phyloP scores from a whole-genome alignment of 331 rosid genomes.

The Rosa hybrid region DNA sequence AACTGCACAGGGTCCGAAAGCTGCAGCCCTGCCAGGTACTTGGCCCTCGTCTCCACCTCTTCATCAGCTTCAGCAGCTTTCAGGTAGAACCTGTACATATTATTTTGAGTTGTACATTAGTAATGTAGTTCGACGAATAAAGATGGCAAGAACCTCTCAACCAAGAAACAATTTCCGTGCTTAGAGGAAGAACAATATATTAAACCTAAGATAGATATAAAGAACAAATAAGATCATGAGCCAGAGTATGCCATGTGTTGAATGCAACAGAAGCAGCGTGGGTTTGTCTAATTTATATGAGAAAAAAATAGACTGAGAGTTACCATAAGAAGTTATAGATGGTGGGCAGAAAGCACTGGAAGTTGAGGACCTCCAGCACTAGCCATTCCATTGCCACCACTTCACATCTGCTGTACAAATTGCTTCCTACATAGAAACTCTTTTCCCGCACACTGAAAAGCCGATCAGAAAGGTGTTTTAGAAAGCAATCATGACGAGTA shows the following conservation, averaged over 20 bases:
- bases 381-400: slow-evolving; percentile 99
- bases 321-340: slow-evolving; percentile 85
- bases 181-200: not conserved
- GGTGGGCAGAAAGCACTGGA: slow-evolving; percentile 82
- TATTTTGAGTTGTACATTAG: slow-evolving; percentile 8
- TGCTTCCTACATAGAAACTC: slow-evolving; percentile 48
- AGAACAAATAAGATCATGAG: not conserved
- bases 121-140: slow-evolving; percentile 7
- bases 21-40: slow-evolving; percentile 63
- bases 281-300: slow-evolving; percentile 25
- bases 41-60: slow-evolving; percentile 67
- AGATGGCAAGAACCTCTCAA: not conserved
- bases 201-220: not conserved
- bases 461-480: slow-evolving; percentile 16
- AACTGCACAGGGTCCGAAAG: slow-evolving; percentile 60
- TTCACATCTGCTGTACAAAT: slow-evolving; percentile 66
- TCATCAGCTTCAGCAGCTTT: slow-evolving; percentile 73
- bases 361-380: slow-evolving; percentile 81
- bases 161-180: not conserved
- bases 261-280: slow-evolving; percentile 5
- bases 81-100: slow-evolving; percentile 68
- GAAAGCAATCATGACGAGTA: not conserved
- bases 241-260: not conserved
- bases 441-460: slow-evolving; percentile 56
- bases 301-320: slow-evolving; percentile 1